phyloP scores from a whole-genome alignment of 768 basidiomycete genomes.

The Lanmaoa rubissima region DNA sequence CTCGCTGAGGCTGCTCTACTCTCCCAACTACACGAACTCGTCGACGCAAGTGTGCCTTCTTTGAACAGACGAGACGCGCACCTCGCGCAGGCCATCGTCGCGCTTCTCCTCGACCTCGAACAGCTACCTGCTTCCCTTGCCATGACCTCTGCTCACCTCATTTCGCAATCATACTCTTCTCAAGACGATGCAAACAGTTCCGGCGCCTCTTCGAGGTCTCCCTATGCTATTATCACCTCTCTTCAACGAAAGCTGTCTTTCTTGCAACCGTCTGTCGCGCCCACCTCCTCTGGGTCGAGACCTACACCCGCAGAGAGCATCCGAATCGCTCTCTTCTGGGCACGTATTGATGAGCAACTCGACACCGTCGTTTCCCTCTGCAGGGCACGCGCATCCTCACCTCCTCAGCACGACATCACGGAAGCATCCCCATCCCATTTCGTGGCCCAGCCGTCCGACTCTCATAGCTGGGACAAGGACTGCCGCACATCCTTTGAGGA shows the following conservation, averaged over 20 bases:
- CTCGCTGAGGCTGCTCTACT: slow-evolving; percentile 56
- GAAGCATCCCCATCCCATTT: slow-evolving; percentile 19
- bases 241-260: slow-evolving; percentile 69
- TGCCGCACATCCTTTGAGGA: slow-evolving; percentile 17
- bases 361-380: slow-evolving; percentile 68
- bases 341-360: slow-evolving; percentile 68
- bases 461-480: slow-evolving; percentile 12
- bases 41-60: slow-evolving; percentile 46
- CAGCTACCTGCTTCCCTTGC: slow-evolving; percentile 45
- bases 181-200: not conserved
- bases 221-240: slow-evolving; percentile 50
- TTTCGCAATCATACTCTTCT: slow-evolving; percentile 10
- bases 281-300: slow-evolving; percentile 8
- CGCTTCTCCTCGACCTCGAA: slow-evolving; percentile 66
- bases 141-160: slow-evolving; percentile 15
- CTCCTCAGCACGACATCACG: slow-evolving; percentile 5
- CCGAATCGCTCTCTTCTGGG: slow-evolving; percentile 70
- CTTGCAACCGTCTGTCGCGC: slow-evolving; percentile 44
- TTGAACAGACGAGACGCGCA: slow-evolving; percentile 51
- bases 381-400: slow-evolving; percentile 46
- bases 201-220: not conserved
- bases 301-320: slow-evolving; percentile 47
- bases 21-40: slow-evolving; percentile 54
- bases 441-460: slow-evolving; percentile 35
- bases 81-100: slow-evolving; percentile 66